phyloP scores from a whole-genome alignment of 1,284 basidiomycete species.

The Xanthoconium separans region DNA sequence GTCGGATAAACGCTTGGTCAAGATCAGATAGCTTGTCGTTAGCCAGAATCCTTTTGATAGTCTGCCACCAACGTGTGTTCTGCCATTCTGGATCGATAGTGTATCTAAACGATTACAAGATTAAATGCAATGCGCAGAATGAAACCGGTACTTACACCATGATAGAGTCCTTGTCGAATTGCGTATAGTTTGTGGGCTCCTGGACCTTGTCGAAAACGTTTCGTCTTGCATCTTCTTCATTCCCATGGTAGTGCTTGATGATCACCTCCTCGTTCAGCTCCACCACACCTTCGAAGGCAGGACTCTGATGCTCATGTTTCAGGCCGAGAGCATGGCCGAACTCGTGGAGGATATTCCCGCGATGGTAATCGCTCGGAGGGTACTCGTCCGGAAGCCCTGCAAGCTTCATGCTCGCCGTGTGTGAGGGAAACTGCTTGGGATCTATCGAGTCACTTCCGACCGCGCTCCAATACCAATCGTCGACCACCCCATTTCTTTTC shows the following conservation, averaged over 20 bases:
- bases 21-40: neutral
- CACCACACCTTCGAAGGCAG: neutral
- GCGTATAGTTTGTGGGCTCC: neutral
- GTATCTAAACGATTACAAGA: neutral
- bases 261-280: neutral
- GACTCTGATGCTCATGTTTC: neutral
- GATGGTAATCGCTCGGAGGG: neutral
- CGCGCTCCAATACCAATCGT: no score
- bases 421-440: no score
- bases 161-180: neutral
- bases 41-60: no score
- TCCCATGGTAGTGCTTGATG: neutral
- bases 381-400: neutral
- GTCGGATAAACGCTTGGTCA: neutral
- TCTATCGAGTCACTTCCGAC: no score
- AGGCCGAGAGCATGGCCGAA: neutral
- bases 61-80: no score
- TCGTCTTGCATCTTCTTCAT: neutral
- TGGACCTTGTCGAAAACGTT: neutral
- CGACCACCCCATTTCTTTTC: no score
- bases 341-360: neutral
- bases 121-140: no score
- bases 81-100: neutral
- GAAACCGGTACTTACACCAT: neutral
- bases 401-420: neutral